Base-by-base conservation (phyloP, 495 filamentous ascomycete species). In the Mycothermus thermophilus region DNA sequence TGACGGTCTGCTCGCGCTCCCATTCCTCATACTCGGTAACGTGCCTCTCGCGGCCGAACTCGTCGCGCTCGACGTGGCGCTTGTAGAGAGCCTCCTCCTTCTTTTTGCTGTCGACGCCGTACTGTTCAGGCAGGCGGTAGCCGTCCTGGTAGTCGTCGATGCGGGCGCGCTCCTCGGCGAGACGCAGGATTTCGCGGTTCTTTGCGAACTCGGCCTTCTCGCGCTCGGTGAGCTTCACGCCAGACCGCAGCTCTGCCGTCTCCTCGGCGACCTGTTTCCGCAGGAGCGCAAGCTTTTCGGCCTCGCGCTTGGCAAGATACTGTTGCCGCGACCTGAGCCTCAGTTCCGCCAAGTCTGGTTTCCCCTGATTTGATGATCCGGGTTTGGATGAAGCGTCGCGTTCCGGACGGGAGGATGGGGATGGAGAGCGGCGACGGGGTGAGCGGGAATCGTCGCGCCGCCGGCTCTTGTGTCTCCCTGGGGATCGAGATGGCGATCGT, bases 11-110 rank as follows among this genome's bases (percentile, higher is more conserved):
- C 54, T 95, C 86, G 29, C 75, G 56, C 56, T 97, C 90, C 87
- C 86, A 96, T 53, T 94, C 84, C 38, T 96, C 83, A 43, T 93
- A 83, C 54, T 97, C 90, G 0, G 90, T 94, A 32, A 95, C 67
- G 46, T 82, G 93, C 43, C 78, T 75, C 55, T 96, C 90, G 46
- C 88, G 76, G 17, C 87, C 87, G 30, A 76, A 72, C 44, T 93
- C 83, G 32, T 93, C 86, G 30, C 74, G 73, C 37, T 95, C 87
- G 10, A 94, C 80, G 48, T 95, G 86, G 14, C 88, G 79, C 48
- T 81, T 81, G 60, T 92, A 90, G 21, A 94, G 71, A 8, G 83
- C 85, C 17, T 88, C 79, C 47, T 93, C 79, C 52, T 94, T 93
- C 60, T 80, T 79, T 55, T 83, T 87, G 54, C 73, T 74, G 52